Conservation (phyloP, 148 eudicot genomes). For the Cornus kousa region DNA sequence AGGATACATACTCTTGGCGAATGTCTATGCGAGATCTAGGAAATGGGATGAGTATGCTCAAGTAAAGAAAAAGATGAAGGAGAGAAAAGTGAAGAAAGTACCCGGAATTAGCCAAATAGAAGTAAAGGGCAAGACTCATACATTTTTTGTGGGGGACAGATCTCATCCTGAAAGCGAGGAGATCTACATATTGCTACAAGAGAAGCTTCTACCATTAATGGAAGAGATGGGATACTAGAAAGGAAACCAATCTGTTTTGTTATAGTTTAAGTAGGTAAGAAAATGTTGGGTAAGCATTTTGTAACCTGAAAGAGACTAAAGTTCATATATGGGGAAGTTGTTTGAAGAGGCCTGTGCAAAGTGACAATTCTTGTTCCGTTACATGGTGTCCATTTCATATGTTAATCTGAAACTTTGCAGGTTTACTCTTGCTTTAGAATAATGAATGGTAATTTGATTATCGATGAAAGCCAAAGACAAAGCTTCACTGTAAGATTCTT, state of each 20-base stretch:
- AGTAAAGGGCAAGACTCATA: constrained; percentile 31
- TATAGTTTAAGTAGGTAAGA: background rate
- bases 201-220: constrained; percentile 23
- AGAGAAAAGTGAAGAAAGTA: constrained; percentile 38
- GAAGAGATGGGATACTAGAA: constrained; percentile 6
- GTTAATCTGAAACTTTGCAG: background rate
- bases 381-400: background rate
- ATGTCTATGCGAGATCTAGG: constrained; percentile 43
- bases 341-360: background rate
- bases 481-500: no score
- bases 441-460: background rate
- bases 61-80: constrained; percentile 46
- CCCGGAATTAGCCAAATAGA: constrained; percentile 57
- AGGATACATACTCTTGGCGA: constrained; percentile 43
- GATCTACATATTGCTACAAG: constrained; percentile 16
- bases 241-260: background rate
- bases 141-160: constrained; percentile 49
- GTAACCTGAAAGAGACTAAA: no score
- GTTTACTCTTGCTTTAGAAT: background rate
- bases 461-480: no score
- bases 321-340: no score
- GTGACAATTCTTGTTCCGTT: no score
- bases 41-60: constrained; percentile 49
- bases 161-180: constrained; percentile 26
- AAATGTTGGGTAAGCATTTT: no score